These are phyloP conservation scores for Malassezia caprae DNA, from an alignment of 1,284 basidiomycete genomes.

Conservation along the genomic window DNA sequence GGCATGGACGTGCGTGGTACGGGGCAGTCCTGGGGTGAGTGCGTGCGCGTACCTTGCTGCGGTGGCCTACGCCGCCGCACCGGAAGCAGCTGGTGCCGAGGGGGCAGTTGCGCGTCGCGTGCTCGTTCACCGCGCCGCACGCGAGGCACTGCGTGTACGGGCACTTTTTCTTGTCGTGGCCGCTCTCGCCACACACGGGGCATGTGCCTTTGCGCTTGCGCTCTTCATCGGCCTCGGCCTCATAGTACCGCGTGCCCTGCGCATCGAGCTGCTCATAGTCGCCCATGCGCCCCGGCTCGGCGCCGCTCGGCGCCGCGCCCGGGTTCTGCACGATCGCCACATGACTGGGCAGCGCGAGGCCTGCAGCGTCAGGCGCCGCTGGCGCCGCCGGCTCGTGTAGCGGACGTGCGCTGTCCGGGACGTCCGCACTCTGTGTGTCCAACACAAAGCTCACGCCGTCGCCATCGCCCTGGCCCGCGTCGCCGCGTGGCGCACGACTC, in stretches of 20 bases:
- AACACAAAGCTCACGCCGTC: conserved; percentile 11
- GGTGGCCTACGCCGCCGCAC: conserved; percentile 77
- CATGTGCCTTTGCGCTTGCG: conserved; percentile 11
- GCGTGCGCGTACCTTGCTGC: conserved; percentile 55
- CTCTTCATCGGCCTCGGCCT: conserved; percentile 11
- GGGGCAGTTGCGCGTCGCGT: conserved; percentile 70
- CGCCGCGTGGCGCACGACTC: not conserved
- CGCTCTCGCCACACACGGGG: conserved; percentile 16
- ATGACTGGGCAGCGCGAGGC: conserved; percentile 11
- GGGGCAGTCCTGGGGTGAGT: conserved; percentile 59
- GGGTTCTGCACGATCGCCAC: conserved; percentile 6
- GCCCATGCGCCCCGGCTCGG: not conserved
- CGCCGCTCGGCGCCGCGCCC: not conserved
- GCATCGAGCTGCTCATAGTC: conserved; percentile 17
- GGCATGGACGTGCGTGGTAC: conserved; percentile 14
- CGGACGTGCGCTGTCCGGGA: not conserved
- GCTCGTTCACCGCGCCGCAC: conserved; percentile 75
- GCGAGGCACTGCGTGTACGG: conserved; percentile 61
- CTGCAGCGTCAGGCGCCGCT: not conserved
- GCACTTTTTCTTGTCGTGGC: conserved; percentile 17
- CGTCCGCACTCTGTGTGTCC: conserved; percentile 9
- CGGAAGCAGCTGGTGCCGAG: conserved; percentile 70
- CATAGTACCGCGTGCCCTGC: conserved; percentile 10
- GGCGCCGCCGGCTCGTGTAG: not conserved
- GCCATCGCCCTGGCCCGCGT: not conserved